phyloP scores from a whole-genome alignment of 768 basidiomycete genomes.

The Kwoniella europaea region DNA sequence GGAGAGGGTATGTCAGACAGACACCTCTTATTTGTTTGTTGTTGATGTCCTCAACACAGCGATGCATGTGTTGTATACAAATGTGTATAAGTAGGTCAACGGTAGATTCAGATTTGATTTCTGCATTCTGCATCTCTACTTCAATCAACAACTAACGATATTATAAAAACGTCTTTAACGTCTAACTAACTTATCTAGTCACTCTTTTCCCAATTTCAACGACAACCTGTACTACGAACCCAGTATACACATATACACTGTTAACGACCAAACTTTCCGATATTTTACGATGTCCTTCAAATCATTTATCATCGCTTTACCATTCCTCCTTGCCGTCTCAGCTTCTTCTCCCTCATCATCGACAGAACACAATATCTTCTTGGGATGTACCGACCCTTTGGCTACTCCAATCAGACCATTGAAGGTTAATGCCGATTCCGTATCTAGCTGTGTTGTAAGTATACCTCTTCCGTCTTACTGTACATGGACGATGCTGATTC shows the following conservation, averaged over 20 bases:
- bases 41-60: neutral
- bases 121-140: neutral
- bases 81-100: too few relatives aligned
- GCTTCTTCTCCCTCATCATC: constrained; percentile 1
- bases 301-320: constrained; percentile 15
- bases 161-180: neutral
- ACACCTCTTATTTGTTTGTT: neutral
- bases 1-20: neutral
- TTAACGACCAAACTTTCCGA: neutral
- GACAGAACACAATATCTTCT: constrained; percentile 2
- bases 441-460: constrained; percentile 13
- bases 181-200: neutral
- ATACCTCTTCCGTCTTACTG: too few relatives aligned
- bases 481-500: too few relatives aligned
- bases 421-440: constrained; percentile 4
- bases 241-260: neutral
- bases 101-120: too few relatives aligned
- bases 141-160: too few relatives aligned
- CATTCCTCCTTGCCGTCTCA: constrained; percentile 5
- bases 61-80: neutral
- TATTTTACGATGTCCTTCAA: constrained; percentile 10
- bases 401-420: constrained; percentile 15
- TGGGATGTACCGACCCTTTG: constrained; percentile 19
- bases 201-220: neutral
- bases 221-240: neutral